Evolutionary conservation across 2,329 filamentous ascomycete species (phyloP), one percentile per base, ranked within the genome.

Genomic region (Scedosporium dehoogii): DNA sequence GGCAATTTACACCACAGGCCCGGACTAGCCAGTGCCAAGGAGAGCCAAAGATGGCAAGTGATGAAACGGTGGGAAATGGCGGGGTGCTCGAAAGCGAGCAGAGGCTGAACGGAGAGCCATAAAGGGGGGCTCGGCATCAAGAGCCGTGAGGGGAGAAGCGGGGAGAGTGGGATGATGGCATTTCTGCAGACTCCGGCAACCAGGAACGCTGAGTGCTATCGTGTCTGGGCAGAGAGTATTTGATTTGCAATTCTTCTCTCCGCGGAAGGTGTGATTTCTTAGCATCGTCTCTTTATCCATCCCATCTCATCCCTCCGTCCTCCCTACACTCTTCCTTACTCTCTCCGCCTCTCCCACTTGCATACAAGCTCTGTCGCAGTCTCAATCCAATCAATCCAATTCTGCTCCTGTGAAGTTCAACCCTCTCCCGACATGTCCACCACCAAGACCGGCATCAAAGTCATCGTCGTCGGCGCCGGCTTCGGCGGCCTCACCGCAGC

Each of bases 401-500:
- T 48, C 44, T 48, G 7, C 44, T 1, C 21, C 44, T 21, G 6
- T 18, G 18, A 21, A 18, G 6, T n/a, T 21, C 7, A 7, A 7
- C 44, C 44, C 44, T 48, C 44, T 21, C 16, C 18, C 44, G 21
- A 9, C 6, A 58, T 58, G 56, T 38, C 56, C 16, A 29, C 56
- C 21, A 23, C 23, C 25, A 58, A 58, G 56, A 58, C 46, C n/a
- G 60, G 60, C 38, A 57, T 62, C 48, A 42, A 38, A 18, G 48
- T 62, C 29, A 27, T 62, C 29, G 41, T 62, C 16, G 60, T 62
- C 18, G 51, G 60, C n/a, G 60, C 48, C 33, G 60, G 84, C 21
- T 86, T 87, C 63, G 85, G 82, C 46, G 85, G 85, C 16, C 75
- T 87, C 29, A 82, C 82, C 6, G 81, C 83, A 16, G 84, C 84